Evolutionary conservation across 352 stramenopile species (phyloP).

Genomic region (Blastocystis sp.): DNA sequence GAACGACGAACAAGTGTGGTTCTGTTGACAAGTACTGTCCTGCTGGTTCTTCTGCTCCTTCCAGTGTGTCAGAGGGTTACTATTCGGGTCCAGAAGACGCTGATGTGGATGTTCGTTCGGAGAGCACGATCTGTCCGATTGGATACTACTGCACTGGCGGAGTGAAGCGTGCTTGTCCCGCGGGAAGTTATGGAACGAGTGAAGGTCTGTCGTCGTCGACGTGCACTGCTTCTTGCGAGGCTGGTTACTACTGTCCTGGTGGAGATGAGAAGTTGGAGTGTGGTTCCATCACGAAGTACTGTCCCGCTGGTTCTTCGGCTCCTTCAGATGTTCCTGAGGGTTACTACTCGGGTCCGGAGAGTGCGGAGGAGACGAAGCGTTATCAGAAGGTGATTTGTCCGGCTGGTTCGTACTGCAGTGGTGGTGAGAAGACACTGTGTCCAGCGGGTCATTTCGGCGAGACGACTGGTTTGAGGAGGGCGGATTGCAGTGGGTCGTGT

Average conservation of each 20-base stretch:
- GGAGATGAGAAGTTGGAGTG: background rate
- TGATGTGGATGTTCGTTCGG: background rate
- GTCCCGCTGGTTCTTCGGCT: too few relatives aligned
- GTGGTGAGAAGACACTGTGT: background rate
- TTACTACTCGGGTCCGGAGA: too few relatives aligned
- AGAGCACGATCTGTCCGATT: background rate
- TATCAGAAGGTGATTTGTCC: background rate
- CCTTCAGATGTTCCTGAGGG: too few relatives aligned
- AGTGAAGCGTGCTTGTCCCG: background rate
- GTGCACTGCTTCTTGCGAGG: constrained; percentile 8
- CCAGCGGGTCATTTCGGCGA: constrained; percentile 16
- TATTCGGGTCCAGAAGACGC: background rate
- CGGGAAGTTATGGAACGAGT: constrained; percentile 18
- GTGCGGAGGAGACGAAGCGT: too few relatives aligned
- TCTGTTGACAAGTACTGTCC: constrained; percentile 30
- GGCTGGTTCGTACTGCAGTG: constrained; percentile 13
- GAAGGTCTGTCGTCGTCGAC: background rate
- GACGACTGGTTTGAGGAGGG: background rate
- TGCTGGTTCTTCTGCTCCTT: background rate
- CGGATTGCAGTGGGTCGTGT: constrained; percentile 14
- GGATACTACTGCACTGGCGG: constrained; percentile 34
- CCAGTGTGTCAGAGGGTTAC: constrained; percentile 17
- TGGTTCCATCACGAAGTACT: too few relatives aligned
- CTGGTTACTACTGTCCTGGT: constrained; percentile 25
- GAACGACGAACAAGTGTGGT: constrained; percentile 15